Base-by-base conservation (phyloP, 2,329 filamentous ascomycete genomes). In the Aspergillus pseudotamarii region DNA sequence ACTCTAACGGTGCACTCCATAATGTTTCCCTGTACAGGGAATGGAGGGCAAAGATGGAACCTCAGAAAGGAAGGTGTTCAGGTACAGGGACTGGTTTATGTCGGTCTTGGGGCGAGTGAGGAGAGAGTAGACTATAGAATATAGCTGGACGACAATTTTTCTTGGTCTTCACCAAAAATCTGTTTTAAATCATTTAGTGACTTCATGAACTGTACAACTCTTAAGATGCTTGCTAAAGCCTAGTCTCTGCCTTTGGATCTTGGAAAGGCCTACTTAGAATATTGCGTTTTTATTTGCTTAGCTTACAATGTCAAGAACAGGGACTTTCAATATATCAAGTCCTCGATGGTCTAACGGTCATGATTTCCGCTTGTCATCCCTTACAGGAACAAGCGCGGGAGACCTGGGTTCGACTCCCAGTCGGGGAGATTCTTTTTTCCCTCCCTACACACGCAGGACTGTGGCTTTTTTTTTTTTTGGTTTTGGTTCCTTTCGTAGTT, bases 301-400 rank as follows among this genome's bases (percentile, higher is more conserved):
- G 1, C 5, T n/a, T 4, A n/a, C 9, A 4, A n/a, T n/a, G 19
- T n/a, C 38, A 43, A n/a, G n/a, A 10, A 5, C 1, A 9, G 6
- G 0, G 6, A 4, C 6, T 4, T 6, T 2, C 4, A 19, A 9
- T 5, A 11, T 45, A 23, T 26, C 5, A 38, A 38, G 2, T 81
- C 67, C 62, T 64, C 62, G 57, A 62, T 65, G 57, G 62, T 64
- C 62, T 64, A 64, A 64, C 62, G 62, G 62, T 61, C 58, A 64
- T 64, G 62, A 64, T 64, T 64, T 64, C 62, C 62, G 62, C 62
- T 64, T 64, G 62, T 64, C 62, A 64, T 56, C 50, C n/a, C 30
- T 11, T 11, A n/a, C 28, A 46, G 4, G 61, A 63, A 63, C 61
- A 38, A 63, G 61, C 61, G 61, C 61, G 61, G 61, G 61, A 63